These are phyloP conservation scores for Thalassiosira mediterranea DNA, from an alignment of 352 stramenopile species.

Conservation along the genomic window DNA sequence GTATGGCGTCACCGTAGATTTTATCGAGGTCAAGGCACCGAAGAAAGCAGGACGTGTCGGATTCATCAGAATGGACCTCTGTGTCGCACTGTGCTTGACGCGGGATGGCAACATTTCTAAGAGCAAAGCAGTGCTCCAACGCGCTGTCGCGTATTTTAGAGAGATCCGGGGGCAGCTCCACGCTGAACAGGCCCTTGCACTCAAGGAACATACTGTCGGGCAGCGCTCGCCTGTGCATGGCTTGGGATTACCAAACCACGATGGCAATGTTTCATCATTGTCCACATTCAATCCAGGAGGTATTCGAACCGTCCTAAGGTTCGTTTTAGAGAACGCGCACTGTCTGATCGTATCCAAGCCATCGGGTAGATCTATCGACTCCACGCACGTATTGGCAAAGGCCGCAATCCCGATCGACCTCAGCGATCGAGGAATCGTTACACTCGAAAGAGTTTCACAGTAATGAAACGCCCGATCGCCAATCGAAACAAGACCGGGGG, in stretches of 20 bases:
- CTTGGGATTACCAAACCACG: no score
- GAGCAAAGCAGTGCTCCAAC: background rate
- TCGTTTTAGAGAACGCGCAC: background rate
- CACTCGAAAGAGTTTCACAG: background rate
- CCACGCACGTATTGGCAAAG: background rate
- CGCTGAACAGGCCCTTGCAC: background rate
- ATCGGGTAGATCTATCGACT: background rate
- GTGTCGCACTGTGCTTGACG: background rate
- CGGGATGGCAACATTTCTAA: constrained; percentile 5
- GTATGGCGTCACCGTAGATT: background rate
- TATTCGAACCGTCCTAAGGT: background rate
- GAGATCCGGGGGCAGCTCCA: background rate
- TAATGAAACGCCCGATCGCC: background rate
- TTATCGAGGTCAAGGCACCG: background rate
- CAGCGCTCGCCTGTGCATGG: no score
- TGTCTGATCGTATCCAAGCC: constrained; percentile 1
- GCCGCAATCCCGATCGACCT: background rate
- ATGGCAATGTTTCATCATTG: no score
- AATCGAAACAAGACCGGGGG: constrained; percentile 8
- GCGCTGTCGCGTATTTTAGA: background rate
- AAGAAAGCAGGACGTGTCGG: background rate
- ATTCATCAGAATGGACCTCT: background rate
- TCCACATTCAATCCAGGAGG: background rate
- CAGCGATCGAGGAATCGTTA: background rate
- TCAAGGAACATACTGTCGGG: background rate